Evolutionary conservation across 495 filamentous ascomycete species (phyloP), one percentile per base, ranked within the genome.

Genomic region (Talaromyces trachyspermus): DNA sequence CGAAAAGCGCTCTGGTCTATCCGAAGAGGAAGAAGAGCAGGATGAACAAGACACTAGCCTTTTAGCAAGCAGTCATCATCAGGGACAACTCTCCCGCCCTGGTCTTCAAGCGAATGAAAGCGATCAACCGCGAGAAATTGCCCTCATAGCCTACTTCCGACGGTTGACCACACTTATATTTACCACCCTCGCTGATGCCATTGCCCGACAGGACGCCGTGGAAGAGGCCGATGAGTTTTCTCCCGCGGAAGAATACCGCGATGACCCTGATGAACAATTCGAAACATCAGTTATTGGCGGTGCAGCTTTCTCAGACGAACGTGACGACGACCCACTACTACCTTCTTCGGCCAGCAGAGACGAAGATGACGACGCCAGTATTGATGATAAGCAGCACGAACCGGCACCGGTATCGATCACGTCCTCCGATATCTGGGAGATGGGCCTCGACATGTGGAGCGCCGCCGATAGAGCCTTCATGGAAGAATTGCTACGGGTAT

Each of bases 381-480:
- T 4, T 11, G n/a, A 20, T 22, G 15, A 37, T n/a, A 41, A 37
- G 30, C 23, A 2, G 7, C 7, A 33, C 26, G 46, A 20, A 25
- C 41, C 9, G 29, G 25, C 73, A 0, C 68, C 70, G 27, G 65
- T 89, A 4, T 65, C 66, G 2, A 69, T 91, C 26, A 78, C 71
- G 18, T 78, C 77, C 38, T 83, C 87, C 18, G 87, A 89, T 50
- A 71, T 95, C 55, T 70, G 71, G 40, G 69, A 79, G 38, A 89
- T 95, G 85, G 88, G 89, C 0, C 75, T 95, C 22, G 89, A 95
- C 57, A 72, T 82, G 0, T 95, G 89, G 89, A 94, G 86, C 59
- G 75, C 79, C 36, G 67, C 75, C 22, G 89, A 95, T 61, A 77
- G 81, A 29, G 64, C 74, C 14, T 95, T 95, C 56, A 76, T 89